Evolutionary conservation across 2,329 filamentous ascomycete genomes (phyloP).

Genomic region (Colletotrichum costaricense): DNA sequence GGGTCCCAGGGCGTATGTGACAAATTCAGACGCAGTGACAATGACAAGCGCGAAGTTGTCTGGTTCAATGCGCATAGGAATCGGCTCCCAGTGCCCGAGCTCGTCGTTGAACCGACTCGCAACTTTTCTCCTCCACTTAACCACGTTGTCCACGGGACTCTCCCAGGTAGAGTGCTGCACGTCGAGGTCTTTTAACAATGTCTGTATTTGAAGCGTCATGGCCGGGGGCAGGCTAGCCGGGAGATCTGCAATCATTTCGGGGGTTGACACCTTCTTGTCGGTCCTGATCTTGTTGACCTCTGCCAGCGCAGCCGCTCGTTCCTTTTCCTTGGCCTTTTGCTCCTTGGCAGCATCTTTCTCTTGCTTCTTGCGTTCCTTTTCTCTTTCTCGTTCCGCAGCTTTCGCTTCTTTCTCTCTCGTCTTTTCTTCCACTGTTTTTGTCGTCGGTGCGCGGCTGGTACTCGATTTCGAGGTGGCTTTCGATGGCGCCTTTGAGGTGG

Average conservation of each 20-base stretch:
- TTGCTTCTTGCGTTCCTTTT: slow-evolving; percentile 65
- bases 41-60: slow-evolving; percentile 74
- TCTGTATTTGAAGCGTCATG: slow-evolving; percentile 57
- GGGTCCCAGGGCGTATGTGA: slow-evolving; percentile 63
- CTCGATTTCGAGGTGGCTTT: slow-evolving; percentile 23
- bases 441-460: slow-evolving; percentile 36
- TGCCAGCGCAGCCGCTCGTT: slow-evolving; percentile 72
- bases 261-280: slow-evolving; percentile 78
- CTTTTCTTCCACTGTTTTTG: slow-evolving; percentile 50
- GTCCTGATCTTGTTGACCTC: slow-evolving; percentile 79
- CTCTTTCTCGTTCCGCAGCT: slow-evolving; percentile 60
- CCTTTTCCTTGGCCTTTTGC: slow-evolving; percentile 71
- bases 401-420: slow-evolving; percentile 56
- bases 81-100: slow-evolving; percentile 73
- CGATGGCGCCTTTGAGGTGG: background rate
- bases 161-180: slow-evolving; percentile 59
- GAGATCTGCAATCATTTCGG: slow-evolving; percentile 83
- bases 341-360: slow-evolving; percentile 71
- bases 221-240: slow-evolving; percentile 65
- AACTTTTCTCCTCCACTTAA: slow-evolving; percentile 78
- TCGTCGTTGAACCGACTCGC: slow-evolving; percentile 71
- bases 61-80: slow-evolving; percentile 58
- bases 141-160: slow-evolving; percentile 61
- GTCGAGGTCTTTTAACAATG: slow-evolving; percentile 62
- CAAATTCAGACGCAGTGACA: slow-evolving; percentile 73